phyloP scores from a whole-genome alignment of 345 rosid genomes.

The Triadica sebifera region DNA sequence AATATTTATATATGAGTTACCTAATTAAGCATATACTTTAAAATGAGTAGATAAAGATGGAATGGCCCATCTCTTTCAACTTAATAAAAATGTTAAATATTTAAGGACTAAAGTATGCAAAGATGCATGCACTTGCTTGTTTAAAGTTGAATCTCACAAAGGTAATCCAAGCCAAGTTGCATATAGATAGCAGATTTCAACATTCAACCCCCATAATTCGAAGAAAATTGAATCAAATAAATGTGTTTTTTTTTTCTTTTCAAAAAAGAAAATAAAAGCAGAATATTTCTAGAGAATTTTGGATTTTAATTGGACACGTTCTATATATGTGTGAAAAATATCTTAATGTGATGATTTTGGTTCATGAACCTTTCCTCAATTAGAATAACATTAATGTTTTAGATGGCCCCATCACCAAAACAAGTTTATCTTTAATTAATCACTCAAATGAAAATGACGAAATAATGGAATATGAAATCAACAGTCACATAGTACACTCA shows the following conservation, averaged over 20 bases:
- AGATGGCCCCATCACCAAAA: conserved; percentile 15
- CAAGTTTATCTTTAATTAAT: not conserved
- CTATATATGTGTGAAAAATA: not conserved
- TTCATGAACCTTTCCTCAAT: conserved; percentile 32
- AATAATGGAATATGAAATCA: not conserved
- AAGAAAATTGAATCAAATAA: not conserved
- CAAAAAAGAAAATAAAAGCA: not conserved
- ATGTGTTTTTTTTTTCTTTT: not conserved
- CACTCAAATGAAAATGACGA: not conserved
- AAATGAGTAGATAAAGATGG: not conserved
- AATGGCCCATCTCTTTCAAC: not conserved
- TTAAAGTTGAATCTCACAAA: not conserved
- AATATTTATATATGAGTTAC: too few species aligned
- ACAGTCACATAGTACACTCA: not conserved
- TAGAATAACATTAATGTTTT: not conserved
- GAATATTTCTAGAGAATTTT: not conserved
- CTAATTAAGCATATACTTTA: too few species aligned
- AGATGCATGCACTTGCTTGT: conserved; percentile 22
- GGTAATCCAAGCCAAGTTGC: not conserved
- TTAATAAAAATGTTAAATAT: not conserved
- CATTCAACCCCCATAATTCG: not conserved
- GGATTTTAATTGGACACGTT: conserved; percentile 17
- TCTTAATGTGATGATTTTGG: not conserved
- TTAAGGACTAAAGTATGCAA: not conserved
- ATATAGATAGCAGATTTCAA: not conserved